phyloP scores from a whole-genome alignment of 108 stramenopile genomes.

The Nitzschia sp. region DNA sequence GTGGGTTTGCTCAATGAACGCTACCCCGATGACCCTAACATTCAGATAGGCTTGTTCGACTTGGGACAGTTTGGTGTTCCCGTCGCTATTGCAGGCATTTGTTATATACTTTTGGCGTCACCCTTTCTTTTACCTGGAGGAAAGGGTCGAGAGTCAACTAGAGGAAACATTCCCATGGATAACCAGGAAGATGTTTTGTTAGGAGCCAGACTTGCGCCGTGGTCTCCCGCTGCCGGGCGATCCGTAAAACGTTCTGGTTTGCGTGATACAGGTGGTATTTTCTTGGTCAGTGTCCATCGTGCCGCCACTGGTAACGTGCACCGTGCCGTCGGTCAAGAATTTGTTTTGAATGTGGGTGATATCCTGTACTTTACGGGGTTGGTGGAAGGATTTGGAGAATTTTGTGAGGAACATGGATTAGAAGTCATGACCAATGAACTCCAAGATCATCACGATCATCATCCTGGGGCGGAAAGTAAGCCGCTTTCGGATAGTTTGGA shows the following conservation, averaged over 20 bases:
- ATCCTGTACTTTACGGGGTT: slow-evolving; percentile 86
- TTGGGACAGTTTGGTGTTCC: slow-evolving; percentile 83
- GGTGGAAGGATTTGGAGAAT: slow-evolving; percentile 79
- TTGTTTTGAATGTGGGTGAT: slow-evolving; percentile 84
- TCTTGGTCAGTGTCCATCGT: slow-evolving; percentile 79
- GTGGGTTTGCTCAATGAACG: slow-evolving; percentile 53
- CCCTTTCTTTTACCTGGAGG: slow-evolving; percentile 73
- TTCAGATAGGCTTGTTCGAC: slow-evolving; percentile 75
- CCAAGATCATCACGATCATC: too few relatives aligned
- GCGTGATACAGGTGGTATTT: slow-evolving; percentile 82
- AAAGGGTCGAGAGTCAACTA: slow-evolving; percentile 6
- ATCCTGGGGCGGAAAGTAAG: background rate
- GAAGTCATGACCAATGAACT: slow-evolving; percentile 86
- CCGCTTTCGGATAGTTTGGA: slow-evolving; percentile 5
- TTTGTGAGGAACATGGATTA: slow-evolving; percentile 83
- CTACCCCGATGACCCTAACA: slow-evolving; percentile 47
- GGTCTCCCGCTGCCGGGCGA: slow-evolving; percentile 77
- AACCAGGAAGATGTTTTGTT: slow-evolving; percentile 64
- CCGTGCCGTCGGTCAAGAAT: slow-evolving; percentile 87
- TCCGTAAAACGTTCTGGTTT: slow-evolving; percentile 78
- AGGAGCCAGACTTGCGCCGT: slow-evolving; percentile 71
- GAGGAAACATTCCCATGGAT: slow-evolving; percentile 29
- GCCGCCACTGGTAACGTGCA: slow-evolving; percentile 80
- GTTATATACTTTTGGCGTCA: slow-evolving; percentile 70
- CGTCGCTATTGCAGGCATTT: slow-evolving; percentile 63